Evolutionary conservation across 257 asterid genomes (phyloP).

Genomic region (Asclepias syriaca): DNA sequence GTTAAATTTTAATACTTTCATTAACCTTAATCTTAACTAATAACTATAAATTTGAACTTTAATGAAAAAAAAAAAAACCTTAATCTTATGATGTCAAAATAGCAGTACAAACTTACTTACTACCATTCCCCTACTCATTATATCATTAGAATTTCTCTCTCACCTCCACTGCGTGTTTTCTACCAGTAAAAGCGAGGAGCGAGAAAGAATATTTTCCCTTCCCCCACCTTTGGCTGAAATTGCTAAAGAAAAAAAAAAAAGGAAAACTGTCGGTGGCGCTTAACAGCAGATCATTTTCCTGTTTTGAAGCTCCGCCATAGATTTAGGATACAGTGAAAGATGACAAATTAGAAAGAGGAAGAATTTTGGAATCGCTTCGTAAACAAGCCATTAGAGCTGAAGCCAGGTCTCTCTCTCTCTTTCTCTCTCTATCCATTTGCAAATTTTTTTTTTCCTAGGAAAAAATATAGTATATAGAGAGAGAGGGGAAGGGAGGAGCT

Average conservation of each 20-base stretch:
- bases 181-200: neutral
- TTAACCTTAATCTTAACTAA: too few species aligned
- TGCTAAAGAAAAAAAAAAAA: too few species aligned
- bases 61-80: neutral
- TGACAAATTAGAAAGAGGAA: conserved; percentile 8
- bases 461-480: neutral
- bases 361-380: conserved; percentile 26
- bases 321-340: neutral
- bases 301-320: conserved; percentile 3
- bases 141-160: neutral
- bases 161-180: neutral
- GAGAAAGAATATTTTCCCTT: neutral
- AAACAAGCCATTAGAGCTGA: conserved; percentile 27
- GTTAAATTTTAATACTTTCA: conserved; percentile 2
- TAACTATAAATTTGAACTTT: too few species aligned
- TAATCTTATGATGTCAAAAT: neutral
- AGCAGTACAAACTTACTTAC: too few species aligned
- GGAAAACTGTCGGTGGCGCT: conserved; percentile 19
- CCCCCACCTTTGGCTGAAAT: neutral
- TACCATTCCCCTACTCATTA: too few species aligned
- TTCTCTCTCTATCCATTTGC: conserved; percentile 3
- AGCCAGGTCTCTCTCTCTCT: conserved; percentile 12
- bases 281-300: conserved; percentile 10
- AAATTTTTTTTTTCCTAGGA: neutral
- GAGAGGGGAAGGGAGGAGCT: conserved; percentile 10